phyloP scores from a whole-genome alignment of 2,329 filamentous ascomycete genomes.

The Esteya vermicola region DNA sequence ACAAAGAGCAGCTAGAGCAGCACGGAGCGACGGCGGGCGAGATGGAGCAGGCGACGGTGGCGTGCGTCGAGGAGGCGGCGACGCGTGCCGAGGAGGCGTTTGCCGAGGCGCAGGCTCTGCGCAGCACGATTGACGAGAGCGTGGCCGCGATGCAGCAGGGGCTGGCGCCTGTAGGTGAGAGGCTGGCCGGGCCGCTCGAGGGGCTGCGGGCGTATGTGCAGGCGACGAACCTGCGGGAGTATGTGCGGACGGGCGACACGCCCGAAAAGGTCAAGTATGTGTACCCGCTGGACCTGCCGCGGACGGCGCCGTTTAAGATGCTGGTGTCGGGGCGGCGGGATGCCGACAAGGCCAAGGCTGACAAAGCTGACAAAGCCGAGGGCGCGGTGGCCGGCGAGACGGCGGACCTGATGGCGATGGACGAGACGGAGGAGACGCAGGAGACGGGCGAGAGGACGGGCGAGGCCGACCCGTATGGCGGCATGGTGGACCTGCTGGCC shows the following conservation, averaged over 20 bases:
- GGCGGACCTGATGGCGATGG: no score
- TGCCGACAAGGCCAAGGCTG: neutral
- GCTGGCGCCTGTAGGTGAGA: slow-evolving; percentile 43
- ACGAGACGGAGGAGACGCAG: no score
- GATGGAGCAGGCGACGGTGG: slow-evolving; percentile 54
- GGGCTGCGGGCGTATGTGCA: slow-evolving; percentile 58
- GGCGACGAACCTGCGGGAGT: slow-evolving; percentile 56
- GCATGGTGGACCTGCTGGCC: no score
- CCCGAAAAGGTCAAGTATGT: slow-evolving; percentile 69
- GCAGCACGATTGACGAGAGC: slow-evolving; percentile 49
- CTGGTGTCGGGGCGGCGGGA: slow-evolving; percentile 19
- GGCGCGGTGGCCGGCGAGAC: no score
- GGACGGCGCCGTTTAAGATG: slow-evolving; percentile 41
- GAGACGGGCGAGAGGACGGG: no score
- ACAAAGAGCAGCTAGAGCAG: slow-evolving; percentile 58
- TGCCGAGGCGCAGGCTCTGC: slow-evolving; percentile 53
- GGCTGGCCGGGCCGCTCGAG: slow-evolving; percentile 54
- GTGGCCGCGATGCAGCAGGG: slow-evolving; percentile 42
- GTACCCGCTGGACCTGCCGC: slow-evolving; percentile 67
- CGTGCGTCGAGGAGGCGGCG: slow-evolving; percentile 56
- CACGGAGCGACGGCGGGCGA: slow-evolving; percentile 52
- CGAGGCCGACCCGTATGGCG: no score
- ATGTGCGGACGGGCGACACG: slow-evolving; percentile 72
- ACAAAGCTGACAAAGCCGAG: neutral
- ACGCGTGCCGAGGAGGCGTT: slow-evolving; percentile 56